phyloP scores from a whole-genome alignment of 2,329 filamentous ascomycete genomes.

The Dothidotthia symphoricarpi region DNA sequence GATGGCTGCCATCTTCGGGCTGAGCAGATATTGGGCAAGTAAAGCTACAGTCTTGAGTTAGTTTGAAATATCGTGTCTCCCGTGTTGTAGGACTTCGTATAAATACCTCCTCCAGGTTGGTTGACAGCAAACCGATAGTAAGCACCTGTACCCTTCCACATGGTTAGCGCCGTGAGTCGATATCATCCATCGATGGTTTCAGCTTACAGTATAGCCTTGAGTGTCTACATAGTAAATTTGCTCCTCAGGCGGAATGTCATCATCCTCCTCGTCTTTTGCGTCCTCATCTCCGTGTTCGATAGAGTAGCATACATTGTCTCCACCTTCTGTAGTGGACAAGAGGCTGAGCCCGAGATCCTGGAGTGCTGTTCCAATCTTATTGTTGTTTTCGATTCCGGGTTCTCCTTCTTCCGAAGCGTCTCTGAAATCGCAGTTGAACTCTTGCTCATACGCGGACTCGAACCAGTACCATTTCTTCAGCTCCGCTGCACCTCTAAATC shows the following conservation, averaged over 20 bases:
- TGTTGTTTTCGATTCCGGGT: not conserved
- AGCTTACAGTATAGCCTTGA: conserved; percentile 2
- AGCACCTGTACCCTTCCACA: conserved; percentile 6
- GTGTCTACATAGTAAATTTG: conserved; percentile 11
- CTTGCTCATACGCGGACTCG: not conserved
- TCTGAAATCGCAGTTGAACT: conserved; percentile 3
- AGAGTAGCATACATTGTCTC: conserved; percentile 8
- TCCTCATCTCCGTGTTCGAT: conserved; percentile 9
- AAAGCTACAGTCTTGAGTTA: too few species aligned
- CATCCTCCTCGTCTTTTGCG: conserved; percentile 2
- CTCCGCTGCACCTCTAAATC: conserved; percentile 1
- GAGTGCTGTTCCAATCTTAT: not conserved
- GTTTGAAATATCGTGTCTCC: too few species aligned
- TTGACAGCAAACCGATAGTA: conserved; percentile 8
- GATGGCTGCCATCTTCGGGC: not conserved
- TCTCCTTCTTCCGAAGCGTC: too few species aligned
- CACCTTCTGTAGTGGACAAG: conserved; percentile 1
- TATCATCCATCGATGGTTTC: too few species aligned
- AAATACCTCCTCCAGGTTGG: conserved; percentile 4
- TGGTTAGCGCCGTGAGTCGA: too few species aligned
- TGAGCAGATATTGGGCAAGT: not conserved
- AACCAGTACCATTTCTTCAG: conserved; percentile 12
- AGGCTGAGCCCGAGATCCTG: conserved; percentile 6
- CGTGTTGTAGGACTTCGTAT: too few species aligned
- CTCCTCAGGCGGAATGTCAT: not conserved